Conservation (phyloP, 1,139 yeast species). For the Citeromyces hawaiiensis region DNA sequence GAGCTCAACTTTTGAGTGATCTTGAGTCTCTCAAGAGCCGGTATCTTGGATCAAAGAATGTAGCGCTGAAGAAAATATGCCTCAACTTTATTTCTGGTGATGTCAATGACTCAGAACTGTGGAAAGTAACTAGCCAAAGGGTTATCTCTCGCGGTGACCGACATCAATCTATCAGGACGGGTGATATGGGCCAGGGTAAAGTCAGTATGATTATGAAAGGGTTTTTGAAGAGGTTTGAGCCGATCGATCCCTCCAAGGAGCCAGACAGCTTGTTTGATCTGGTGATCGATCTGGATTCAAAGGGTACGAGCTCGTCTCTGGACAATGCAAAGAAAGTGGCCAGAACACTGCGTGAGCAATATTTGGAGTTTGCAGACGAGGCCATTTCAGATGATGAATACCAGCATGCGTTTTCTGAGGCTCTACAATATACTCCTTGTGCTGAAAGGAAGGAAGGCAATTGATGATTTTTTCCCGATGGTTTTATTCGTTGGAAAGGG, state of each 20-base stretch:
- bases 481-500: too few species aligned
- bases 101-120: constrained; percentile 19
- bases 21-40: constrained; percentile 21
- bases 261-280: constrained; percentile 66
- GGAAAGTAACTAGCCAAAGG: constrained; percentile 44
- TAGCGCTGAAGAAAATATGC: constrained; percentile 40
- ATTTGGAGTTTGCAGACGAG: constrained; percentile 29
- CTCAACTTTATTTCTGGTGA: constrained; percentile 43
- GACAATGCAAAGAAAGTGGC: constrained; percentile 36
- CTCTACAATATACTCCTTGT: constrained; percentile 37
- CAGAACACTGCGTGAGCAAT: constrained; percentile 20
- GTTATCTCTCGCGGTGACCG: constrained; percentile 69
- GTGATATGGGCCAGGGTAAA: constrained; percentile 27
- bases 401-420: constrained; percentile 28
- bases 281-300: constrained; percentile 41
- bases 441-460: too few species aligned
- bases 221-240: constrained; percentile 58
- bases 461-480: too few species aligned
- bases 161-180: constrained; percentile 70
- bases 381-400: constrained; percentile 21
- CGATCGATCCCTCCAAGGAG: constrained; percentile 24
- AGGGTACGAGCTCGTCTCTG: constrained; percentile 21
- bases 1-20: constrained; percentile 52
- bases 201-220: constrained; percentile 62
- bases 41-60: constrained; percentile 9